Conservation (phyloP, 2,329 filamentous ascomycete genomes). For the Epichloe amarillans region DNA sequence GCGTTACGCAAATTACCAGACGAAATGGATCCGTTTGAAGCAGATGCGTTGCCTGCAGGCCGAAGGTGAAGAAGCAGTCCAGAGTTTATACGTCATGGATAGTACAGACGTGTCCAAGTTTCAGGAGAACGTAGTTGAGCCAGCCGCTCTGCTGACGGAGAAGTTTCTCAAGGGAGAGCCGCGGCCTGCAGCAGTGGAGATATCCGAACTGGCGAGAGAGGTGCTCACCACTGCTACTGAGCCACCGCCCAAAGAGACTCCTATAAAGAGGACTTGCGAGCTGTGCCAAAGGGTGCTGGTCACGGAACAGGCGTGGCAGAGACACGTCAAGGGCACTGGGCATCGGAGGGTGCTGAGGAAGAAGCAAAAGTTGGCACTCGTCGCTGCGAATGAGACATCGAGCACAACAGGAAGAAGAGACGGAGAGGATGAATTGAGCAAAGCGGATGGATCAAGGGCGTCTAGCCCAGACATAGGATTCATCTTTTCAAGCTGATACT, state of each 20-base stretch:
- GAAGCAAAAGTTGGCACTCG: slow-evolving; percentile 25
- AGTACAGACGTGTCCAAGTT: slow-evolving; percentile 56
- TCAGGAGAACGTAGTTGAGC: slow-evolving; percentile 46
- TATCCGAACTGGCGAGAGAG: slow-evolving; percentile 35
- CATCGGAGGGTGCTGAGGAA: slow-evolving; percentile 22
- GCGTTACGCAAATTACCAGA: slow-evolving; percentile 75
- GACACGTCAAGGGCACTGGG: slow-evolving; percentile 23
- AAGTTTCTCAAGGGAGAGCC: slow-evolving; percentile 46
- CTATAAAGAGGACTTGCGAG: slow-evolving; percentile 52
- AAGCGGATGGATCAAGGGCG: slow-evolving; percentile 3
- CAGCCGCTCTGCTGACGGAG: slow-evolving; percentile 48
- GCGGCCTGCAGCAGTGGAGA: slow-evolving; percentile 36
- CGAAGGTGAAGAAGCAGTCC: slow-evolving; percentile 33
- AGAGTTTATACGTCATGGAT: slow-evolving; percentile 66
- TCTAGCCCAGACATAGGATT: slow-evolving; percentile 17
- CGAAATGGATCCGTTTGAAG: slow-evolving; percentile 78
- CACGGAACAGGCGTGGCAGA: slow-evolving; percentile 35
- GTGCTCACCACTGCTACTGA: slow-evolving; percentile 39
- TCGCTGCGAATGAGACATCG: slow-evolving; percentile 14
- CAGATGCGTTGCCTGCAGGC: slow-evolving; percentile 55
- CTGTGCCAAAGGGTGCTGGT: slow-evolving; percentile 53
- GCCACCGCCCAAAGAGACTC: slow-evolving; percentile 36
- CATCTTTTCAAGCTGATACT: slow-evolving; percentile 12
- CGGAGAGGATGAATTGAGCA: neutral
- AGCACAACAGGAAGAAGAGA: neutral